Conservation (phyloP, 2,329 filamentous ascomycete species). For the Xylaria polymorpha region DNA sequence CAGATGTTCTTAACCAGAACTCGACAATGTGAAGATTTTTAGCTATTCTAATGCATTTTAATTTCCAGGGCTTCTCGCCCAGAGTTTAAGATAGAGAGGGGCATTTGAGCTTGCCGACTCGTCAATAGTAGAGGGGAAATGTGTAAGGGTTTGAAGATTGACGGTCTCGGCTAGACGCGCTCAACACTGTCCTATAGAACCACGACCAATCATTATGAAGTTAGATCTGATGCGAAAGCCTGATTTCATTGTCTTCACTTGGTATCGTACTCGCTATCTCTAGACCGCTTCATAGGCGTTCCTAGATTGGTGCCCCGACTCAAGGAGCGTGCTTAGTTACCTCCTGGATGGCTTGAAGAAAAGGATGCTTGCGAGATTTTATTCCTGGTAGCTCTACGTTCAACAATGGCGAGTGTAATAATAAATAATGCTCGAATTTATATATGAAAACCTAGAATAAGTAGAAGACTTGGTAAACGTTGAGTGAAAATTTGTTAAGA, state of each 20-base stretch:
- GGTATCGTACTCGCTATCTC: background rate
- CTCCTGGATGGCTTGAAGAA: background rate
- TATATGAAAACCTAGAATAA: background rate
- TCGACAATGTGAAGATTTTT: too few species aligned
- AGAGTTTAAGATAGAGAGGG: too few species aligned
- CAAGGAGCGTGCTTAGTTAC: background rate
- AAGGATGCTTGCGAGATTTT: background rate
- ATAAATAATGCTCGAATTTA: background rate
- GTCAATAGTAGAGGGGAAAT: background rate
- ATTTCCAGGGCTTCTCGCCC: too few species aligned
- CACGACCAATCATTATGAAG: background rate
- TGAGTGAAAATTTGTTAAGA: background rate
- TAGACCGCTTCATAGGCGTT: background rate
- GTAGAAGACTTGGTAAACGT: background rate
- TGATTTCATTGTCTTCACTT: background rate
- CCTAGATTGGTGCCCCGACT: background rate
- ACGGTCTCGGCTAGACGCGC: background rate
- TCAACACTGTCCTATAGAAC: background rate
- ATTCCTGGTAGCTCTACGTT: background rate
- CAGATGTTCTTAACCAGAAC: too few species aligned
- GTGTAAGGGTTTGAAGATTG: background rate
- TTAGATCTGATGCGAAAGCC: background rate
- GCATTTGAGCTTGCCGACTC: too few species aligned
- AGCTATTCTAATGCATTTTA: too few species aligned
- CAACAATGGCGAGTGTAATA: background rate